Percentiles rank a stretch among this genome's conserved stretches.
phyloP scores from a whole-genome alignment of 2,329 filamentous ascomycete genomes.

The Nemania serpens region DNA sequence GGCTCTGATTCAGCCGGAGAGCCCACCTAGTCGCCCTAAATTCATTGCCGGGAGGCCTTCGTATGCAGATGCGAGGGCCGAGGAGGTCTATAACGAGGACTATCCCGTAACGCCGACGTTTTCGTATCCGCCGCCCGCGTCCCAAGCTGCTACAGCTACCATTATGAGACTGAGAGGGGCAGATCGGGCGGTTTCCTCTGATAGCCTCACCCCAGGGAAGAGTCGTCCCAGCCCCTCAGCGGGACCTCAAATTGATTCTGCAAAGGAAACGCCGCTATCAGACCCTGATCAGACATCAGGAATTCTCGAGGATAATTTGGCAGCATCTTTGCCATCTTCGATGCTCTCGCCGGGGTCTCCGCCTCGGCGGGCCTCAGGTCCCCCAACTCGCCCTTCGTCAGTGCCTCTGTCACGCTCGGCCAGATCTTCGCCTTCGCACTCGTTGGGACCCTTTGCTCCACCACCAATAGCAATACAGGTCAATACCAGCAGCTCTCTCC shows the following conservation, averaged over 20 bases:
- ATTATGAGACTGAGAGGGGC: conserved; percentile 41
- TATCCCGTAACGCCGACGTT: conserved; percentile 39
- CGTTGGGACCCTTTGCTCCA: conserved; percentile 36
- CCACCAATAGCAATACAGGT: conserved; percentile 40
- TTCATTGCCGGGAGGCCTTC: conserved; percentile 41
- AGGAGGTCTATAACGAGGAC: conserved; percentile 35
- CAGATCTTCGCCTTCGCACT: conserved; percentile 37
- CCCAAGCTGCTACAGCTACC: conserved; percentile 41
- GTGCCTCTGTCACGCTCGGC: conserved; percentile 31
- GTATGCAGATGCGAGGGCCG: conserved; percentile 42
- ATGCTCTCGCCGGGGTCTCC: conserved; percentile 17
- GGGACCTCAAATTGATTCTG: conserved; percentile 26
- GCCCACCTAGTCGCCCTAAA: conserved; percentile 38
- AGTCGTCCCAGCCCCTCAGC: conserved; percentile 38
- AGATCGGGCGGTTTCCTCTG: conserved; percentile 34
- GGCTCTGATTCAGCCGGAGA: conserved; percentile 35
- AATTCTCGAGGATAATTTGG: conserved; percentile 4
- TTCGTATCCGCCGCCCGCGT: conserved; percentile 41
- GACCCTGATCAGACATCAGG: conserved; percentile 9
- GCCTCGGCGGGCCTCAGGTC: conserved; percentile 21
- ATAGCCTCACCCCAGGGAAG: conserved; percentile 38
- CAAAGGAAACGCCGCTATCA: conserved; percentile 14
- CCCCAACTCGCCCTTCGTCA: conserved; percentile 28
- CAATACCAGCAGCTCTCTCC: conserved; percentile 38
- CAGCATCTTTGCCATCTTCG: conserved; percentile 9